Conservation (phyloP, 768 basidiomycete species). For the Mrakia frigida region DNA sequence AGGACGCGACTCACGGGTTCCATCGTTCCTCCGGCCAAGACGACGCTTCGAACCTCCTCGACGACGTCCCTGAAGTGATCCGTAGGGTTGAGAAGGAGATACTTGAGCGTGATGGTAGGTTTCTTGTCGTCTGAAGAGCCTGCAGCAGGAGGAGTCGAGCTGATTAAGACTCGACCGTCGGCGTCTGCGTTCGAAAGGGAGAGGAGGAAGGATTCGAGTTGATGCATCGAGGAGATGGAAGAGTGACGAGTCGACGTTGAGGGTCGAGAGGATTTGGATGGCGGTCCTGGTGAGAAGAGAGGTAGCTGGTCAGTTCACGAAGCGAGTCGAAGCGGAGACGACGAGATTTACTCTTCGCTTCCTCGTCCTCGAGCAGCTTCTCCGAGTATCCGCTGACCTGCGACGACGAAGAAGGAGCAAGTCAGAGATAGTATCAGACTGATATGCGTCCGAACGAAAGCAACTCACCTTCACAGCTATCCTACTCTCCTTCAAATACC, state of each 20-base stretch:
- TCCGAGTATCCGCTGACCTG: conserved; percentile 80
- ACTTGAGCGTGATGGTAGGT: conserved; percentile 63
- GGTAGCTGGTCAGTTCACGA: background rate
- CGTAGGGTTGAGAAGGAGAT: conserved; percentile 86
- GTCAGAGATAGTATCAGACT: background rate
- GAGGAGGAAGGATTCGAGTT: conserved; percentile 70
- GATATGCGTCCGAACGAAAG: too few species aligned
- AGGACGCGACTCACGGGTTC: conserved; percentile 62
- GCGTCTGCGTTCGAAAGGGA: conserved; percentile 58
- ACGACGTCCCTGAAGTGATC: conserved; percentile 80
- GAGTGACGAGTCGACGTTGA: conserved; percentile 34
- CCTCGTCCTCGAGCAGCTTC: conserved; percentile 51
- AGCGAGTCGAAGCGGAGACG: too few species aligned
- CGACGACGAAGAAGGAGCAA: conserved; percentile 42
- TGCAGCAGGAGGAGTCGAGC: conserved; percentile 47
- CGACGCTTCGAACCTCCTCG: conserved; percentile 70
- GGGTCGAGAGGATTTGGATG: conserved; percentile 1
- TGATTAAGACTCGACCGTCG: conserved; percentile 36
- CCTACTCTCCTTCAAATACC: conserved; percentile 77
- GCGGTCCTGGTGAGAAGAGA: background rate
- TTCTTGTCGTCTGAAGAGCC: conserved; percentile 35
- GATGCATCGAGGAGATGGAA: conserved; percentile 68
- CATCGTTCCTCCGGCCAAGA: conserved; percentile 97
- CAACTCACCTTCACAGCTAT: conserved; percentile 51
- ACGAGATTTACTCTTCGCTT: conserved; percentile 25